Percentiles rank a stretch among this genome's conserved stretches.
Evolutionary conservation across 129 eudicot species (phyloP).

Genomic region (Escallonia herrerae): DNA sequence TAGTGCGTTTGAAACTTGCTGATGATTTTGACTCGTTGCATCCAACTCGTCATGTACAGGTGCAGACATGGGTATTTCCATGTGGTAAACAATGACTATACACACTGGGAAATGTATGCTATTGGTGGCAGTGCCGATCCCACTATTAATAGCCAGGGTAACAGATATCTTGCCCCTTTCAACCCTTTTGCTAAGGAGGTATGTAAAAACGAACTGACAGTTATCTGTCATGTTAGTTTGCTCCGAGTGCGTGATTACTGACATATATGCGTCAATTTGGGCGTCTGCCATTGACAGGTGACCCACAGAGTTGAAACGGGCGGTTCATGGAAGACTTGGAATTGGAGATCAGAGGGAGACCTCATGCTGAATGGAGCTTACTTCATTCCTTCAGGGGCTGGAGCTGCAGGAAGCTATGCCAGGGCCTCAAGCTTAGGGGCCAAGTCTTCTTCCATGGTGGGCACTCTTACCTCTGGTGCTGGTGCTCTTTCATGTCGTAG

Average conservation of each 20-base stretch:
- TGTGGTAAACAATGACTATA: constrained; percentile 39
- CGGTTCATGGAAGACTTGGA: constrained; percentile 71
- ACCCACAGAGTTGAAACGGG: constrained; percentile 53
- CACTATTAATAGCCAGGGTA: constrained; percentile 92
- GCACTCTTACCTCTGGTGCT: constrained; percentile 68
- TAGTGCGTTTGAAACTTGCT: no score
- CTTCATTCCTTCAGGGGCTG: constrained; percentile 74
- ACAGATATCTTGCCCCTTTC: constrained; percentile 67
- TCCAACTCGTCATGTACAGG: constrained; percentile 10
- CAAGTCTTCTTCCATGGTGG: constrained; percentile 73
- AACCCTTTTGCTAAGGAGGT: constrained; percentile 83
- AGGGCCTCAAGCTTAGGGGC: constrained; percentile 89
- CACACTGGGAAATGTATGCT: constrained; percentile 44
- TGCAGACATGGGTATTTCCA: constrained; percentile 38
- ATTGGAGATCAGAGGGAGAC: constrained; percentile 92
- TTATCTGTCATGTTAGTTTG: background rate
- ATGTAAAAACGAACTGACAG: background rate
- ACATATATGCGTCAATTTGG: background rate
- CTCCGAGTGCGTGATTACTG: background rate
- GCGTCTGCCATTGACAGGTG: constrained; percentile 36
- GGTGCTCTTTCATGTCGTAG: constrained; percentile 77
- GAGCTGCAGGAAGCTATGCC: constrained; percentile 80
- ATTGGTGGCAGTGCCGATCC: constrained; percentile 54
- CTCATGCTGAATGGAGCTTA: constrained; percentile 80
- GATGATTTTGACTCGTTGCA: background rate